phyloP scores from a whole-genome alignment of 1,284 basidiomycete species.

The Schizopora paradoxa region DNA sequence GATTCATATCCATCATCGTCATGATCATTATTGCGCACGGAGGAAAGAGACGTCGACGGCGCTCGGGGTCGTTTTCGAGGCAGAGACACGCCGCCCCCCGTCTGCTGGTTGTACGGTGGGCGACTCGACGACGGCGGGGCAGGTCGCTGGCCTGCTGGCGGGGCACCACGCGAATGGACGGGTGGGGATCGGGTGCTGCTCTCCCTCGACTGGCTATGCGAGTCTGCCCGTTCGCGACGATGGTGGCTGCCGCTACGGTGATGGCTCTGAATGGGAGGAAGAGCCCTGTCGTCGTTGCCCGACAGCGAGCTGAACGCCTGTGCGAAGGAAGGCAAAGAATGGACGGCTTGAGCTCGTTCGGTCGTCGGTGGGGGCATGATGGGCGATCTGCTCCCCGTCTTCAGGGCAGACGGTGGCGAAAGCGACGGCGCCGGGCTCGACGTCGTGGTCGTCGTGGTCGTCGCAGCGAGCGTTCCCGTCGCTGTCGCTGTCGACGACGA shows the following conservation, averaged over 20 bases:
- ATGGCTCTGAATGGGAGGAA: slow-evolving; percentile 8
- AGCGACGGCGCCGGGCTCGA: too few species aligned
- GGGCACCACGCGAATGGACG: too few species aligned
- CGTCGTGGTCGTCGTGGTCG: too few species aligned
- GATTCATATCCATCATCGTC: slow-evolving; percentile 3
- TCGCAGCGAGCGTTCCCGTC: too few species aligned
- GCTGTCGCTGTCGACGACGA: slow-evolving; percentile 1
- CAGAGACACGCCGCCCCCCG: too few species aligned
- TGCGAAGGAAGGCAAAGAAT: slow-evolving; percentile 16
- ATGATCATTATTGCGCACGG: too few species aligned
- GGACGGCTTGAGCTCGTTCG: slow-evolving; percentile 6
- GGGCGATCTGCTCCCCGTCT: too few species aligned
- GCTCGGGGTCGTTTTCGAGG: too few species aligned
- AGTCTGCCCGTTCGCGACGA: neutral
- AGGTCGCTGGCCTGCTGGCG: neutral
- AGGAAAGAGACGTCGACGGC: too few species aligned
- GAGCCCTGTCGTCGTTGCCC: slow-evolving; percentile 4
- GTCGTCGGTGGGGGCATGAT: neutral
- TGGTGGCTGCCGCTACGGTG: neutral
- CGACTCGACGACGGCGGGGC: neutral
- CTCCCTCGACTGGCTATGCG: neutral
- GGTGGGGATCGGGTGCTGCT: neutral
- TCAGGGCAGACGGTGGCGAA: too few species aligned
- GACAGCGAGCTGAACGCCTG: slow-evolving; percentile 16
- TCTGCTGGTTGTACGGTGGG: slow-evolving; percentile 7